Evolutionary conservation across 2,329 filamentous ascomycete species (phyloP).

Genomic region (Ophiocordyceps camponoti-rufipedis): DNA sequence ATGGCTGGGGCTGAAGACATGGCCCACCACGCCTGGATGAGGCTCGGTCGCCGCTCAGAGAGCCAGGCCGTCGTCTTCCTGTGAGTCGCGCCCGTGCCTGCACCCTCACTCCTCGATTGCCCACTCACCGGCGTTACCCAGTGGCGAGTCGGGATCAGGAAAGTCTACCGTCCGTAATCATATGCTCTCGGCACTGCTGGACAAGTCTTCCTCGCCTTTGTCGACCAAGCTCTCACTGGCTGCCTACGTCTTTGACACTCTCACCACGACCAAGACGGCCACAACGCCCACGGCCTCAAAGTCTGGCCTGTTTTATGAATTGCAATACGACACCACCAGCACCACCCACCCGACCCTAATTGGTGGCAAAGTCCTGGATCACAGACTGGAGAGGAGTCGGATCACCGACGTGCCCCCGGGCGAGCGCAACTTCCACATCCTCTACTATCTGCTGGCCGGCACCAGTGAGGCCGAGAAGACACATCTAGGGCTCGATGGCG

Average conservation of each 20-base stretch:
- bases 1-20: constrained; percentile 87
- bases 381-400: constrained; percentile 78
- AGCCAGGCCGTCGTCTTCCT: constrained; percentile 87
- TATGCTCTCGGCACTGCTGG: constrained; percentile 66
- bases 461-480: constrained; percentile 80
- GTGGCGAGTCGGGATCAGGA: constrained; percentile 87
- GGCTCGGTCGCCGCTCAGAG: constrained; percentile 74
- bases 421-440: constrained; percentile 86
- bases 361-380: constrained; percentile 86
- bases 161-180: constrained; percentile 92
- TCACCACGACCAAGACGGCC: constrained; percentile 92
- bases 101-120: constrained; percentile 5
- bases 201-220: constrained; percentile 79
- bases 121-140: constrained; percentile 20
- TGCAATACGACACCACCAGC: constrained; percentile 87
- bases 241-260: constrained; percentile 84
- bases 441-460: constrained; percentile 89
- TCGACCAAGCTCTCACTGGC: constrained; percentile 87
- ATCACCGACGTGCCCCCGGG: constrained; percentile 86
- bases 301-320: constrained; percentile 83
- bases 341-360: constrained; percentile 74
- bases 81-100: constrained; percentile 31
- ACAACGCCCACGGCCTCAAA: constrained; percentile 94
- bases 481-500: constrained; percentile 49
- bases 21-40: constrained; percentile 67